Base-by-base conservation (phyloP, 495 filamentous ascomycete genomes). In the Penicillium soppii region DNA sequence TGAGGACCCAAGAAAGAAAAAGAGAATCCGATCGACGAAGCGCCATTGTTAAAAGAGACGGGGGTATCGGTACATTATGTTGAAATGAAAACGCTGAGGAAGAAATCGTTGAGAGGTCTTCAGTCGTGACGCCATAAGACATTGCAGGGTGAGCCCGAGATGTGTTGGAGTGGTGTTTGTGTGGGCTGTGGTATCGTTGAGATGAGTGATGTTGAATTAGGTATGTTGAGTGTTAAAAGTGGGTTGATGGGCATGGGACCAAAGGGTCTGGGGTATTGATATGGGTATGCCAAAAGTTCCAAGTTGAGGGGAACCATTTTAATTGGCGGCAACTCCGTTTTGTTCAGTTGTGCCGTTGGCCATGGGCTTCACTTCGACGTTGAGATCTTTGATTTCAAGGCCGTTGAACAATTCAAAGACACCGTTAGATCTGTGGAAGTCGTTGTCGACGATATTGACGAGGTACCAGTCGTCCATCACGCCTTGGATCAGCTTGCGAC, bases 391-490 rank as follows among this genome's bases (percentile, higher is more conserved):
- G 38, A 91, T 81, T 39, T 77, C 67, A 5, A 99, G 71, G 26
- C 83, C 90, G n/a, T 89, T 81, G 68, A 99, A 94, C 26, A 64
- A 46, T 72, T 47, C 74, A 64, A 39, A 13, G 9, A 43, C 9
- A 39, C 51, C 36, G 17, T 43, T 33, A 40, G 25, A 35, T 25
- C 15, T 27, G 12, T 47, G 26, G 17, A 42, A 42, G n/a, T 51
- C 27, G 23, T 41, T 22, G 22, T 66, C 87, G 94, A 91, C 91
- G 52, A 99, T 97, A 66, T 99, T 99, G 56, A 97, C 78, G 50
- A 99, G 73, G 63, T 89, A 91, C 90, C 92, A 97, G 23, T 79
- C 81, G 48, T 95, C 84, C 87, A 96, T 92, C 38, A 97, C 74
- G 43, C 79, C 75, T 54, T 90, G 79, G 53, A 99, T 88, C 45